Base-by-base conservation (phyloP, 2,329 filamentous ascomycete species). In the Talaromyces rugulosus region DNA sequence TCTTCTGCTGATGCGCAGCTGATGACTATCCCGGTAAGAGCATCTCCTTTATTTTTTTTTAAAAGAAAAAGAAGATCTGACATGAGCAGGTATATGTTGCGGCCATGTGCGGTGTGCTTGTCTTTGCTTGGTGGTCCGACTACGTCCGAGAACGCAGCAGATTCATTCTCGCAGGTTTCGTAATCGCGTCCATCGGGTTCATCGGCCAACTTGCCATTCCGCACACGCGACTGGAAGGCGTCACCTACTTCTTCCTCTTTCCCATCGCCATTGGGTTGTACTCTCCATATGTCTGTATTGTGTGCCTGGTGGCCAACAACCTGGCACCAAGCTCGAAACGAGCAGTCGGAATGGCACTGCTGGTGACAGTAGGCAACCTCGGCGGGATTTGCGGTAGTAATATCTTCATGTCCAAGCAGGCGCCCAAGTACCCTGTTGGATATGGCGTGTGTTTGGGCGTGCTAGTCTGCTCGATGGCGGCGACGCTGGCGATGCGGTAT, bases 391-490 rank as follows among this genome's bases (percentile, higher is more conserved):
- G 36, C 16, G 36, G 36, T 4, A 40, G 36, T 40, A n/a, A 40
- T 40, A 40, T 40, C 16, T 40, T 40, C 36, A 1, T 40, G 36
- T 40, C 36, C 36, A 40, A 40, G 4, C 12, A 40, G 36, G 36
- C 36, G 16, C 36, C 36, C 36, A 40, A 40, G 18, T 53, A 53
- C 27, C 50, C 50, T 8, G 50, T 53, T 9, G 50, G 50, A 31
- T 53, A 23, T 53, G 50, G 50, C 27, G 50, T 52, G 14, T 27
- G 33, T 66, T 70, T 23, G 34, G 34, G 34, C 34, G 34, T 36
- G 34, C 9, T 36, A 16, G 34, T 36, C 34, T 51, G 54, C 34
- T 36, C 34, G 5, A 36, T 36, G 12, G 16, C 34, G 34, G 34
- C 34, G 34, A 36, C 34, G 34, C 12, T 36, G 12, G 23, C 16